These are phyloP conservation scores for Viola odorata DNA, from an alignment of 345 rosid species.

Conservation along the genomic window DNA sequence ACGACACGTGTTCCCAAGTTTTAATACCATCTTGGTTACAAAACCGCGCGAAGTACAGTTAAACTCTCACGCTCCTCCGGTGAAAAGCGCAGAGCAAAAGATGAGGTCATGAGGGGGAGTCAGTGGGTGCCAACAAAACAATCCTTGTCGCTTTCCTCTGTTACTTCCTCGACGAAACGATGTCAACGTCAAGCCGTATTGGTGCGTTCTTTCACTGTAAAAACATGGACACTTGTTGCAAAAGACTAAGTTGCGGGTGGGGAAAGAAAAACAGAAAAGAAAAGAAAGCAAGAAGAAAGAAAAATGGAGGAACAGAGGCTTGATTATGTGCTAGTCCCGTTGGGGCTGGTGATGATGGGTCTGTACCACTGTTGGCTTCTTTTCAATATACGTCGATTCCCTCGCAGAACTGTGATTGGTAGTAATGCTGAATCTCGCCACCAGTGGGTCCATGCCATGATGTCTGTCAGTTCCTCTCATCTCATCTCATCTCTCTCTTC, in stretches of 20 bases:
- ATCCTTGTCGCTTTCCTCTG: too few relatives aligned
- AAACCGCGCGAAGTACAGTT: too few relatives aligned
- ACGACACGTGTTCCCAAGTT: too few relatives aligned
- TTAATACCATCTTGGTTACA: too few relatives aligned
- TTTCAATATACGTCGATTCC: conserved; percentile 26
- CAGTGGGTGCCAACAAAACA: too few relatives aligned
- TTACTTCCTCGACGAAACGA: too few relatives aligned
- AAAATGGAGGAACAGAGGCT: conserved; percentile 30
- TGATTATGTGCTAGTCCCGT: conserved; percentile 38
- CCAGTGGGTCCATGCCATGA: conserved; percentile 74
- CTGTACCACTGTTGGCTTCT: conserved; percentile 47
- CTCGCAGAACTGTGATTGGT: conserved; percentile 50
- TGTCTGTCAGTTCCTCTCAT: conserved; percentile 43
- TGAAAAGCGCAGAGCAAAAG: too few relatives aligned
- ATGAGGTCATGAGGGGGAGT: too few relatives aligned
- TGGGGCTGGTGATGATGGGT: conserved; percentile 32
- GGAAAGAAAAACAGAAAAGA: background rate
- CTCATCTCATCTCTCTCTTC: background rate
- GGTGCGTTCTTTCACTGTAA: too few relatives aligned
- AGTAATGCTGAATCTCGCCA: conserved; percentile 77
- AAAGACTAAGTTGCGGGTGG: background rate
- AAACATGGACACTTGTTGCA: too few relatives aligned
- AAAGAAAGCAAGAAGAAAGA: background rate
- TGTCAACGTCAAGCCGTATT: too few relatives aligned
- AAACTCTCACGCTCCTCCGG: too few relatives aligned